phyloP scores from a whole-genome alignment of 2,329 filamentous ascomycete genomes.

The Colletotrichum graminicola region DNA sequence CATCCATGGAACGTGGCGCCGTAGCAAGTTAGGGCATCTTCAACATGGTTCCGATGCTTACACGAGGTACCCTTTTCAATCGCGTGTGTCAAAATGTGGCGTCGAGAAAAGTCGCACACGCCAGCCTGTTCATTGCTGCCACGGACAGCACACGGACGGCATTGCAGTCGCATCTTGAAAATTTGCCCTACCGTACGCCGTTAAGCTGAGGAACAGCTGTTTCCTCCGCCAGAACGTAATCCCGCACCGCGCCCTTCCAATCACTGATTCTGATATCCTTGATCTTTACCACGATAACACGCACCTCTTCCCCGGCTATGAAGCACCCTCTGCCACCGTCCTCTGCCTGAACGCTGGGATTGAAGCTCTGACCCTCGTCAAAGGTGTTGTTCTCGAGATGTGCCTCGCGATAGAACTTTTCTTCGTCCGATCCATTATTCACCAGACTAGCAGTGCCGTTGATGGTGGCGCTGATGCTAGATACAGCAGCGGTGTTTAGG shows the following conservation, averaged over 20 bases:
- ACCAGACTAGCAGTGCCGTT: conserved; percentile 87
- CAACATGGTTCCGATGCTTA: neutral
- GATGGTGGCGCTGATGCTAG: conserved; percentile 92
- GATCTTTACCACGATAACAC: conserved; percentile 88
- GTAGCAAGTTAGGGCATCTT: neutral
- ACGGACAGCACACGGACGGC: neutral
- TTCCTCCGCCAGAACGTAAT: conserved; percentile 70
- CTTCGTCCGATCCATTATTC: conserved; percentile 80
- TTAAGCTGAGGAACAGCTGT: conserved; percentile 52
- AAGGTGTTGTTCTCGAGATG: conserved; percentile 96
- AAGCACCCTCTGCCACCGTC: conserved; percentile 74
- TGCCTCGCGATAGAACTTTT: conserved; percentile 83
- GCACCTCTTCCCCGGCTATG: conserved; percentile 84
- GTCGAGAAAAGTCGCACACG: neutral
- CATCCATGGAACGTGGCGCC: no score
- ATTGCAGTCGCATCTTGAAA: neutral
- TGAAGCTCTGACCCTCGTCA: conserved; percentile 61
- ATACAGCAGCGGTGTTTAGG: conserved; percentile 89
- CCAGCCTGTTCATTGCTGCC: neutral
- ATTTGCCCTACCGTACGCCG: conserved; percentile 50
- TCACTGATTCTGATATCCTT: conserved; percentile 89
- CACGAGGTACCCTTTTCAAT: neutral
- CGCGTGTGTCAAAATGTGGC: no score
- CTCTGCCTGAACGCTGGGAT: conserved; percentile 54
- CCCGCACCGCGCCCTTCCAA: conserved; percentile 93